Evolutionary conservation across 177 flowering plant genomes (phyloP), one percentile per base, ranked within the genome.

Genomic region (Vitis hybrid): DNA sequence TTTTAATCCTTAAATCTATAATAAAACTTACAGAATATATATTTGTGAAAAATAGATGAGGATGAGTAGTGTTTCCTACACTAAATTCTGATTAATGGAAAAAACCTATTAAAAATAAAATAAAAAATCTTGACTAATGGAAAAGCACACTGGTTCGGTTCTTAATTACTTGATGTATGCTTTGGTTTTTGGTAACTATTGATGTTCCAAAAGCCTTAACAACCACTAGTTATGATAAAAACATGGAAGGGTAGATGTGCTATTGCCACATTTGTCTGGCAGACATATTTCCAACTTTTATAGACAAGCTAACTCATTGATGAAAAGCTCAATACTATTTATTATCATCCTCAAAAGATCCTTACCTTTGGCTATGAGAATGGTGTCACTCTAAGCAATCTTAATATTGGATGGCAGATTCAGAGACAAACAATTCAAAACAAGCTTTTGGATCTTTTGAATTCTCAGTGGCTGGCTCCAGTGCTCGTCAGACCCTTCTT

Each of bases 391-490:
- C 56, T 62, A 26, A 68, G 14, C 11, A 52, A 60, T 12, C 1
- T 12, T 51, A 13, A 52, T 15, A 17, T 65, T 48, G 23, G 13
- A 4, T 58, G 11, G 50, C 72, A 72, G 76, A 69, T 55, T 45
- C 64, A 54, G 70, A 34, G 45, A 30, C 52, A 50, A 34, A 65
- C 60, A 59, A 71, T 8, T 58, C 75, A 14, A 3, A 21, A 51
- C 62, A 54, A 64, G 72, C 54, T 17, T 39, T 57, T 11, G 69
- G 26, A 67, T 71, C 79, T 64, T 63, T 64, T 21, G 63, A 76
- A 48, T 14, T 62, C 19, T 49, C 64, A 51, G 59, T n/a, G 15
- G 23, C 64, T 60, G 74, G 64, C 66, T 14, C 14, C 19, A 8
- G 57, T 50, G 60, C 48, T 55, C 11, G 14, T 19, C 39, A 56